These are phyloP conservation scores for Lachancea dasiensis DNA, from an alignment of 805 yeast species.

Conservation along the genomic window DNA sequence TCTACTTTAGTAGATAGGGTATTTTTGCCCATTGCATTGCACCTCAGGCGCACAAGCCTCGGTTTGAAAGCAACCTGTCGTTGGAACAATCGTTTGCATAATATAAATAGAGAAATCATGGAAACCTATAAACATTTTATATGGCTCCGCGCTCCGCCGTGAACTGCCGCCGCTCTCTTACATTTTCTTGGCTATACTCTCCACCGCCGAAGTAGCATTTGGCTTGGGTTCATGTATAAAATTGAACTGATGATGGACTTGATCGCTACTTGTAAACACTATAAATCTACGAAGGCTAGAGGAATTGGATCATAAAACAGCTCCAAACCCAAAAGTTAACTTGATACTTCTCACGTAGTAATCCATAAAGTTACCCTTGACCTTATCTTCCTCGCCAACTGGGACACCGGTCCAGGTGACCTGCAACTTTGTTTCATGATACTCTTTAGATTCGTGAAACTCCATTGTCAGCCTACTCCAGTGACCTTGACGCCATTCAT, in stretches of 20 bases:
- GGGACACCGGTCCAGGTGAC: slow-evolving; percentile 87
- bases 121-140: no score
- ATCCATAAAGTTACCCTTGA: slow-evolving; percentile 76
- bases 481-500: slow-evolving; percentile 84
- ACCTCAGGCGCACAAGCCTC: not conserved
- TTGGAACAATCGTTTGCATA: slow-evolving; percentile 2
- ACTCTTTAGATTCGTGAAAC: slow-evolving; percentile 59
- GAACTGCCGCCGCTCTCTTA: no score
- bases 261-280: no score
- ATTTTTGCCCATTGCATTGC: slow-evolving; percentile 5
- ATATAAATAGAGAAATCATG: no score
- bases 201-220: no score
- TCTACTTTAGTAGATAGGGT: no score
- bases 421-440: slow-evolving; percentile 75
- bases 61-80: not conserved
- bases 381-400: slow-evolving; percentile 89
- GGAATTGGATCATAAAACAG: slow-evolving; percentile 64
- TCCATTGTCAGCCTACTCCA: slow-evolving; percentile 60
- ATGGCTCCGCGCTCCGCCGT: no score
- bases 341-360: slow-evolving; percentile 87
- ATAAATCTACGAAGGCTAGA: no score
- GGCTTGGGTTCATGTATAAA: no score
- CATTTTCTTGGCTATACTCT: no score
- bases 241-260: no score
- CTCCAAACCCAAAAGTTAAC: slow-evolving; percentile 90